Conservation (phyloP, 371 early-diverging fungal genomes). For the Mortierella sp. region DNA sequence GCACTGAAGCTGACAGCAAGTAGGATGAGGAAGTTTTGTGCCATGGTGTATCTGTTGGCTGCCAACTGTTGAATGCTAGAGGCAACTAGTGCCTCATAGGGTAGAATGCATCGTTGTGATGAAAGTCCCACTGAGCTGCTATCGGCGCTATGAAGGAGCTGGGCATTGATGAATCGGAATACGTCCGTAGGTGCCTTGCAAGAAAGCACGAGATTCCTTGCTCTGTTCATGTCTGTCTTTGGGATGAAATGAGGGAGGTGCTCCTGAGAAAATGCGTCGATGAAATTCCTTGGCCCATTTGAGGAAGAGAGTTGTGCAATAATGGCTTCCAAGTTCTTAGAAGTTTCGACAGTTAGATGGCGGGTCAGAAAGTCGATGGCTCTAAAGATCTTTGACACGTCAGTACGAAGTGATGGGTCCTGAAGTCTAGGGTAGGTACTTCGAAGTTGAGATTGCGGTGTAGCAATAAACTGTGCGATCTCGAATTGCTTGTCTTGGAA, state of each 20-base stretch:
- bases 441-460: conserved; percentile 42
- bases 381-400: conserved; percentile 32
- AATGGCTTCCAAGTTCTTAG: conserved; percentile 27
- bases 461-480: conserved; percentile 35
- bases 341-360: conserved; percentile 8
- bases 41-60: conserved; percentile 28
- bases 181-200: conserved; percentile 29
- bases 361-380: conserved; percentile 39
- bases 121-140: conserved; percentile 20
- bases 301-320: conserved; percentile 22
- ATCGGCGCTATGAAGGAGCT: conserved; percentile 33
- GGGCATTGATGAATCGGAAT: conserved; percentile 23
- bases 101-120: conserved; percentile 33
- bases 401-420: conserved; percentile 29
- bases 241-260: conserved; percentile 26
- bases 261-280: conserved; percentile 29
- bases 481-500: conserved; percentile 52
- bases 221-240: conserved; percentile 45
- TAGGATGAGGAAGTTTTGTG: conserved; percentile 40
- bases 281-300: conserved; percentile 34
- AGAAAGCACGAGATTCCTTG: conserved; percentile 30
- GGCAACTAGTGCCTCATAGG: conserved; percentile 45
- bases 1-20: conserved; percentile 24
- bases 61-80: conserved; percentile 49
- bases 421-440: conserved; percentile 40